Evolutionary conservation across 805 yeast species (phyloP).

Genomic region (Kuraishia molischiana): DNA sequence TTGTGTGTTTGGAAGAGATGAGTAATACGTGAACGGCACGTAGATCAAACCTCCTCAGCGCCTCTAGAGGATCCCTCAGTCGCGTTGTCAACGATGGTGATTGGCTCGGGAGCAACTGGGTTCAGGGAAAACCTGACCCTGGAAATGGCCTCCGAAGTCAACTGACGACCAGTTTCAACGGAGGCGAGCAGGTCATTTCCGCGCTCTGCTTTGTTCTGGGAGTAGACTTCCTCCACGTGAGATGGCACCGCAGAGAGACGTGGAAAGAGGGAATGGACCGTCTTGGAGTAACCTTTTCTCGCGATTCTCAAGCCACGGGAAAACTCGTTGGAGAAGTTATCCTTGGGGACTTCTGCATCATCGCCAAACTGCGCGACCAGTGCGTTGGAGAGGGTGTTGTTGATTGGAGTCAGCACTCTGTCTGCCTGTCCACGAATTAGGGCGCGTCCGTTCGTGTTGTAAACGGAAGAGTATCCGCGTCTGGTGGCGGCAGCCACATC

Average conservation of each 20-base stretch:
- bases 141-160: slow-evolving; percentile 4
- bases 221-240: not conserved
- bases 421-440: slow-evolving; percentile 52
- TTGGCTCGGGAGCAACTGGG: not conserved
- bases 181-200: slow-evolving; percentile 12
- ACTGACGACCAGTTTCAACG: slow-evolving; percentile 18
- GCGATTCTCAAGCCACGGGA: slow-evolving; percentile 22
- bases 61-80: too few species aligned
- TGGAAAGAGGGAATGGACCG: not conserved
- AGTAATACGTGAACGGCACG: too few species aligned
- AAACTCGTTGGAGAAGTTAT: slow-evolving; percentile 45
- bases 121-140: not conserved
- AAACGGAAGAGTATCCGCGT: slow-evolving; percentile 35
- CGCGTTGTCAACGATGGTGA: not conserved
- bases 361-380: slow-evolving; percentile 31
- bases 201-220: not conserved
- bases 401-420: slow-evolving; percentile 53
- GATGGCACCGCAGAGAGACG: not conserved
- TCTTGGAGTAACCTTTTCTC: not conserved
- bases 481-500: slow-evolving; percentile 37
- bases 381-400: slow-evolving; percentile 28
- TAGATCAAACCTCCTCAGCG: too few species aligned
- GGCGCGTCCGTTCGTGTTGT: slow-evolving; percentile 55
- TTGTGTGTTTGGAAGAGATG: too few species aligned
- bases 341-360: slow-evolving; percentile 28